Evolutionary conservation across 2,329 filamentous ascomycete genomes (phyloP).

Genomic region (Colletotrichum lupini): DNA sequence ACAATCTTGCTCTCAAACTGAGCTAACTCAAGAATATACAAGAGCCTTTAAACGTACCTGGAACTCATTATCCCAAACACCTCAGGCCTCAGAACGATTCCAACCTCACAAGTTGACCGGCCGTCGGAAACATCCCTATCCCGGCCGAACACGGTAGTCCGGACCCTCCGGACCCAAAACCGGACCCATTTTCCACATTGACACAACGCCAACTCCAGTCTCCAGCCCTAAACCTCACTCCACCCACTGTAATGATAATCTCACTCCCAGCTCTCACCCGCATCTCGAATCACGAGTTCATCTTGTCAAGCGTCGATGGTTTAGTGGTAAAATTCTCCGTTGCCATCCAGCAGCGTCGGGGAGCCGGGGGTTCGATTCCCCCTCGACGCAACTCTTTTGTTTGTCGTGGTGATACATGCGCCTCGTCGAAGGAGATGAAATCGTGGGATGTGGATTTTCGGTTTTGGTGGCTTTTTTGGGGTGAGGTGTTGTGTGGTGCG

Average conservation of each 20-base stretch:
- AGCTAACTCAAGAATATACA: too few relatives aligned
- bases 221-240: too few relatives aligned
- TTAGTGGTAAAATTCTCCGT: conserved; percentile 36
- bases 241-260: accelerated
- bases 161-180: too few relatives aligned
- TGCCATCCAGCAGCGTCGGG: conserved; percentile 32
- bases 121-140: too few relatives aligned
- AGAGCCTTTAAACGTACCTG: too few relatives aligned
- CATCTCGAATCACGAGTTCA: not conserved
- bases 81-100: too few relatives aligned
- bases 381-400: conserved; percentile 22
- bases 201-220: not conserved
- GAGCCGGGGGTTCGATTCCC: conserved; percentile 35
- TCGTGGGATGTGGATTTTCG: not conserved
- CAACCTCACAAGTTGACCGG: too few relatives aligned
- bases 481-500: not conserved
- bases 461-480: not conserved
- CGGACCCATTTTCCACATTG: not conserved
- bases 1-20: too few relatives aligned
- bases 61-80: too few relatives aligned
- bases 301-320: conserved; percentile 19
- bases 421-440: too few relatives aligned
- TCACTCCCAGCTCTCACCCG: not conserved
- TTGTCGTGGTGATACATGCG: too few relatives aligned
- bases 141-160: too few relatives aligned